Evolutionary conservation across 345 rosid species (phyloP).

Genomic region (Lepidium sativum): DNA sequence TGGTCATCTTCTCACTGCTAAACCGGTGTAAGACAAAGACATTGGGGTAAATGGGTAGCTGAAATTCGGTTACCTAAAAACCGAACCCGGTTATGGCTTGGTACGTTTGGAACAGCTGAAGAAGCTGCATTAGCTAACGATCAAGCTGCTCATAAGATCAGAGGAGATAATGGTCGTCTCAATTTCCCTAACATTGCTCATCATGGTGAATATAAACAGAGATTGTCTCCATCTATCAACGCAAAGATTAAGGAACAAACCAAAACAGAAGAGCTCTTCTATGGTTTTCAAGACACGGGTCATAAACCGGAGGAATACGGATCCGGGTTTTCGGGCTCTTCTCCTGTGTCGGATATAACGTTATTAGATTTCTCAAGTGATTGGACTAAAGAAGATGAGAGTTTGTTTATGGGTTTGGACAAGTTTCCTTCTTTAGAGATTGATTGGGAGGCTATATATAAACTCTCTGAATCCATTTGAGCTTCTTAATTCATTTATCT

Average conservation of each 20-base stretch:
- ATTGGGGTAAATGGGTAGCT: conserved; percentile 97
- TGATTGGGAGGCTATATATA: conserved; percentile 63
- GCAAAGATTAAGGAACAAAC: conserved; percentile 56
- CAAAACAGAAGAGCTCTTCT: conserved; percentile 5
- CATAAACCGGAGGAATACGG: conserved; percentile 14
- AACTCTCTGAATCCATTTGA: conserved; percentile 30
- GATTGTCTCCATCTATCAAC: conserved; percentile 65
- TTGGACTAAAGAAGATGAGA: conserved; percentile 29
- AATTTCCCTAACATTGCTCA: conserved; percentile 57
- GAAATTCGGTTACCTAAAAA: conserved; percentile 87
- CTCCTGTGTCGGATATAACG: conserved; percentile 18
- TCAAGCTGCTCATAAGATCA: conserved; percentile 69
- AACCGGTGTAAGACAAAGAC: conserved; percentile 88
- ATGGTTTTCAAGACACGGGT: conserved; percentile 15
- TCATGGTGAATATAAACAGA: conserved; percentile 37
- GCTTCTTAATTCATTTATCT: neutral
- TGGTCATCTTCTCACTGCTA: conserved; percentile 31
- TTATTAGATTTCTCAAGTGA: conserved; percentile 26
- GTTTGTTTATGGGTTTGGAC: conserved; percentile 39
- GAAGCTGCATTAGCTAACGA: conserved; percentile 92
- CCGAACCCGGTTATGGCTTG: conserved; percentile 94
- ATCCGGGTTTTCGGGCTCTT: conserved; percentile 13
- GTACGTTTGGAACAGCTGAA: conserved; percentile 85
- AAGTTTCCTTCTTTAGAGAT: conserved; percentile 76
- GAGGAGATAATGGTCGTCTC: conserved; percentile 79